Percentiles rank a stretch among this genome's conserved stretches.
Evolutionary conservation across 345 rosid genomes (phyloP).

Genomic region (Turnera subulata): DNA sequence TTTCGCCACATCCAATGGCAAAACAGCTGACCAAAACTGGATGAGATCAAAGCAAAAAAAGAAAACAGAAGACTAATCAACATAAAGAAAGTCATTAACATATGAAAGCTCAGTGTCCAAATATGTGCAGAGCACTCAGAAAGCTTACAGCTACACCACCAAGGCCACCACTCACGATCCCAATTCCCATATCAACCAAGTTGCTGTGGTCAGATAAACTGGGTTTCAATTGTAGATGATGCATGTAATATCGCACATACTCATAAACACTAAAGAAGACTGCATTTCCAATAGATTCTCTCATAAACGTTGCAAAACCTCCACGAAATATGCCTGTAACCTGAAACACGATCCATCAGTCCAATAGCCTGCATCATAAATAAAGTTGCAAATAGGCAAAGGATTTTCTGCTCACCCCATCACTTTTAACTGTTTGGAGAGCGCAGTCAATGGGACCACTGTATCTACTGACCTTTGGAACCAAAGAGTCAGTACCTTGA

Average conservation of each 20-base stretch:
- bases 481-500: conserved; percentile 77
- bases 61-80: not conserved
- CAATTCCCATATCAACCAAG: conserved; percentile 78
- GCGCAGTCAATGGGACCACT: conserved; percentile 78
- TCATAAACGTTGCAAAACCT: conserved; percentile 69
- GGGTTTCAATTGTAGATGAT: conserved; percentile 42
- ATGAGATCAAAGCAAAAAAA: conserved; percentile 12
- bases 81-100: too few relatives aligned
- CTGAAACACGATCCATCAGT: conserved; percentile 52
- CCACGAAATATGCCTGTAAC: conserved; percentile 87
- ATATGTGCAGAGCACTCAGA: conserved; percentile 11
- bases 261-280: conserved; percentile 78
- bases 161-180: conserved; percentile 79
- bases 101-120: not conserved
- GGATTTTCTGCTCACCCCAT: conserved; percentile 66
- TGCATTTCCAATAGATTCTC: conserved; percentile 80
- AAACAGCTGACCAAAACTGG: conserved; percentile 77
- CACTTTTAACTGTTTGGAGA: conserved; percentile 59
- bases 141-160: conserved; percentile 89
- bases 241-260: conserved; percentile 66
- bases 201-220: conserved; percentile 41
- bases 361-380: not conserved
- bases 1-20: conserved; percentile 89
- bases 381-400: conserved; percentile 10
- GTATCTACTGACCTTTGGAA: conserved; percentile 62